Base-by-base conservation (phyloP, 2,329 filamentous ascomycete species). In the Botryosphaeria dothidea region DNA sequence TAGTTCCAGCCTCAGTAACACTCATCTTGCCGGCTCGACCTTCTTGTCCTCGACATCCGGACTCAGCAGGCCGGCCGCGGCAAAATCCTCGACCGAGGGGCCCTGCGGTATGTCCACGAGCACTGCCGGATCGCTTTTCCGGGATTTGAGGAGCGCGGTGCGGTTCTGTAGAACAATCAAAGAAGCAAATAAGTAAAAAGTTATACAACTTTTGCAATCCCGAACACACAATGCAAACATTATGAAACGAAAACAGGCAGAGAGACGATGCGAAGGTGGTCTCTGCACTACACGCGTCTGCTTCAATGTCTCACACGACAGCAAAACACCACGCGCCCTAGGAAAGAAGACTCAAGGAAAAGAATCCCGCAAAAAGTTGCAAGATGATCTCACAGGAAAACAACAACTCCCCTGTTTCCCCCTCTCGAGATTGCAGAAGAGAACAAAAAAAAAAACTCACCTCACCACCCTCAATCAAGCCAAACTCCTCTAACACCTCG, bases 61-160 rank as follows among this genome's bases (percentile, higher is more conserved):
- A 15, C 56, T 46, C 41, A 60, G 23, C 6, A 60, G 56, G 25
- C 56, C 56, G 19, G 74, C 73, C 66, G 74, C 74, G 63, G 78
- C 77, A 2, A 82, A 75, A 67, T 82, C 80, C 51, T 81, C 80
- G 0, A 81, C 77, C 1, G 75, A 78, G 27, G 81, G 80, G 13
- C 75, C 77, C 43, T 74, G 68, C 1, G 81, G 80, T 13, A 82
- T 71, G 69, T 83, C 78, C 4, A 81, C 79, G 48, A 83, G 72
- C 1, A 83, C 80, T 23, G 79, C 76, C 0, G 80, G 78, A 65
- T 83, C 79, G 46, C 73, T 73, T 25, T 76, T 74, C 3, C 80
- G 72, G 9, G 71, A 70, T 0, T 74, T 70, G 1, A 80, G 72
- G 15, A 81, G 72, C 4, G 74, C 71, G 2, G 74, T 74, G 34